Conservation (phyloP, 2,329 filamentous ascomycete species). For the Neonectria punicea region DNA sequence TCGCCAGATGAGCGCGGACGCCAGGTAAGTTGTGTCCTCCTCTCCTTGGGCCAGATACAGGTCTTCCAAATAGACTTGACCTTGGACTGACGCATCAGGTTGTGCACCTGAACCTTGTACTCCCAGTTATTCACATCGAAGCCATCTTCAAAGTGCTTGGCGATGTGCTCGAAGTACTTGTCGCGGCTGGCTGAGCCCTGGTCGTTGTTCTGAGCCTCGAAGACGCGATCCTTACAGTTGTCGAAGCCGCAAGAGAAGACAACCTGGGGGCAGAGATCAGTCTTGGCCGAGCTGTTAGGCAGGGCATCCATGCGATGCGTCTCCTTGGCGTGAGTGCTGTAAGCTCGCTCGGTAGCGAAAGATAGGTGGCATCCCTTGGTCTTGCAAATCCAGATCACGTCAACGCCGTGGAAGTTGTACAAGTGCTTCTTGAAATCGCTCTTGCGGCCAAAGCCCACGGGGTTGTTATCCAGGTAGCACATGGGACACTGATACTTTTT, state of each 20-base stretch:
- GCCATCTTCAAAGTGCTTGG: slow-evolving; percentile 58
- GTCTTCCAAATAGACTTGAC: slow-evolving; percentile 59
- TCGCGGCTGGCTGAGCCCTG: slow-evolving; percentile 52
- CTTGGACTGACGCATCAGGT: slow-evolving; percentile 55
- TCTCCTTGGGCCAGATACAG: slow-evolving; percentile 58
- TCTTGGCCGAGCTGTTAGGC: slow-evolving; percentile 53
- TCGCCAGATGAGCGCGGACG: slow-evolving; percentile 54
- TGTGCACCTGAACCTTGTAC: slow-evolving; percentile 56
- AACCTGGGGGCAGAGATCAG: slow-evolving; percentile 55
- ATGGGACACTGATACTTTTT: slow-evolving; percentile 59
- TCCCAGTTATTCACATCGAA: slow-evolving; percentile 56
- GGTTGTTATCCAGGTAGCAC: slow-evolving; percentile 58
- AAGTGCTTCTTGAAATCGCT: slow-evolving; percentile 61
- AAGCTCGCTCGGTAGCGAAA: slow-evolving; percentile 58
- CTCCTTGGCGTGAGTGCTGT: slow-evolving; percentile 56
- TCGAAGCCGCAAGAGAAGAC: slow-evolving; percentile 58
- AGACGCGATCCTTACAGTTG: slow-evolving; percentile 55
- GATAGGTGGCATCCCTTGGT: slow-evolving; percentile 54
- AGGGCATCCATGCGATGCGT: slow-evolving; percentile 55
- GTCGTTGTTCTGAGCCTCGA: slow-evolving; percentile 51
- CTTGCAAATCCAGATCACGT: slow-evolving; percentile 56
- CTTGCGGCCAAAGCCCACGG: slow-evolving; percentile 58
- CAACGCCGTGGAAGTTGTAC: slow-evolving; percentile 58
- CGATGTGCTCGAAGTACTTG: slow-evolving; percentile 59
- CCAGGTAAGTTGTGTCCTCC: slow-evolving; percentile 54